A percentile compares a stretch with the other conserved stretches of the same genome.
phyloP scores from a whole-genome alignment of 2,329 filamentous ascomycete genomes.

The Epichloe scottii region DNA sequence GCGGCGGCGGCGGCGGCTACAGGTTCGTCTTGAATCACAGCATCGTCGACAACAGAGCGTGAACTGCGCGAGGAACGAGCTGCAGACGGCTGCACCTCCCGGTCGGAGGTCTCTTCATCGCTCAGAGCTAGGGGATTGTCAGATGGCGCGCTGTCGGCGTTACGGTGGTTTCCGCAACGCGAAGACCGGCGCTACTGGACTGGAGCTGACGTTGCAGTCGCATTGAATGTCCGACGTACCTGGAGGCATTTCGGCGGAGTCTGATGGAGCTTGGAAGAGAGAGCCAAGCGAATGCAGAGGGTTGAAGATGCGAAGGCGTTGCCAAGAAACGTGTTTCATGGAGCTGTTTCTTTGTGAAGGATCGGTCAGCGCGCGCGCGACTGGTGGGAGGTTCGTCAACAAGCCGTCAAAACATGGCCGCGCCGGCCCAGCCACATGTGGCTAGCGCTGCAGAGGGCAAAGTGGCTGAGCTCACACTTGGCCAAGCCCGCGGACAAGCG shows the following conservation, averaged over 20 bases:
- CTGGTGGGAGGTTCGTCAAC: neutral
- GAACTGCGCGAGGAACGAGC: constrained; percentile 15
- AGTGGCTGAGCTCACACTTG: no score
- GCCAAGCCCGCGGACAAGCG: no score
- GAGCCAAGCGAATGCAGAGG: neutral
- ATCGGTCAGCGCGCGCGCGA: neutral
- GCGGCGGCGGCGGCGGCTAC: neutral
- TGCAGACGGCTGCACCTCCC: constrained; percentile 12
- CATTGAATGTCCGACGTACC: neutral
- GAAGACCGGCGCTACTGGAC: neutral
- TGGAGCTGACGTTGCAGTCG: neutral
- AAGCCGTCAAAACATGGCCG: neutral
- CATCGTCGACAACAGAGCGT: constrained; percentile 8
- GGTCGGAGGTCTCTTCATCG: constrained; percentile 23
- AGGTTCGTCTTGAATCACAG: neutral
- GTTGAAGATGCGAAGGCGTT: neutral
- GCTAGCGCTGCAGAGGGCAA: neutral
- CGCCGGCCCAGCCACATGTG: neutral
- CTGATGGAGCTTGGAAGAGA: neutral
- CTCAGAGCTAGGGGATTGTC: constrained; percentile 21
- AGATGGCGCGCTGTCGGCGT: constrained; percentile 6
- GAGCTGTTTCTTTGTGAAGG: neutral
- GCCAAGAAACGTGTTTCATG: neutral
- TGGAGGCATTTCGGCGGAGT: constrained; percentile 3
- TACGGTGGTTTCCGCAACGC: neutral